Evolutionary conservation across 2,329 filamentous ascomycete species (phyloP), one percentile per base, ranked within the genome.

Genomic region (Ceratocystis eucalypticola): DNA sequence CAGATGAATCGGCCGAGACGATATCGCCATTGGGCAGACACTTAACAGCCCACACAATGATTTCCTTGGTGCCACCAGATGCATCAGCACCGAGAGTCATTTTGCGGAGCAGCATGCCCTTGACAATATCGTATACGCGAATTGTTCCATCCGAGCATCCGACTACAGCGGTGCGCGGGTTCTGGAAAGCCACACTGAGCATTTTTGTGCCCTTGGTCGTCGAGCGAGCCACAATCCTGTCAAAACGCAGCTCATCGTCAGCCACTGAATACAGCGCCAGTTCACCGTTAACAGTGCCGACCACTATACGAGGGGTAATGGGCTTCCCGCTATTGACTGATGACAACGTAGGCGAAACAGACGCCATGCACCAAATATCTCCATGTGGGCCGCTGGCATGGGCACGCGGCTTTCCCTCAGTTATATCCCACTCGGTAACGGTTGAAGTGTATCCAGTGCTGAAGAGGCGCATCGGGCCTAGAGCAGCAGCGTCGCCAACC

Each of bases 71-170:
- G 15, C 66, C 59, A 57, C 88, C 89, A 6, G 80, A 79, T 10
- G 90, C 80, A 45, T 93, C 90, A 65, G 87, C 86, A 3, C 93
- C 94, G 44, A 97, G 78, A 0, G 91, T 92, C 81, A 99, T 94
- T 70, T 85, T 89, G 59, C 91, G 83, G 67, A 96, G 74, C 68
- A 89, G 80, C 64, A 85, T 82, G 15, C 90, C 89, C 72, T 84
- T 93, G 63, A 88, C 82, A 70, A 91, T 87, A 74, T 97, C 91
- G 76, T 92, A 96, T 65, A 94, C 84, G 69, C 93, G 88, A 70
- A 99, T 94, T n/a, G 86, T 90, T 75, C 91, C 92, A 77, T 99
- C 93, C n/a, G 91, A 93, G 74, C 94, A 97, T 25, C 94, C 94
- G 45, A 93, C 91, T 53, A 96, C 84, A 67, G 93, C 86, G 44